Evolutionary conservation across 768 basidiomycete species (phyloP), one percentile per base, ranked within the genome.

Genomic region (Punctularia strigosozonata): DNA sequence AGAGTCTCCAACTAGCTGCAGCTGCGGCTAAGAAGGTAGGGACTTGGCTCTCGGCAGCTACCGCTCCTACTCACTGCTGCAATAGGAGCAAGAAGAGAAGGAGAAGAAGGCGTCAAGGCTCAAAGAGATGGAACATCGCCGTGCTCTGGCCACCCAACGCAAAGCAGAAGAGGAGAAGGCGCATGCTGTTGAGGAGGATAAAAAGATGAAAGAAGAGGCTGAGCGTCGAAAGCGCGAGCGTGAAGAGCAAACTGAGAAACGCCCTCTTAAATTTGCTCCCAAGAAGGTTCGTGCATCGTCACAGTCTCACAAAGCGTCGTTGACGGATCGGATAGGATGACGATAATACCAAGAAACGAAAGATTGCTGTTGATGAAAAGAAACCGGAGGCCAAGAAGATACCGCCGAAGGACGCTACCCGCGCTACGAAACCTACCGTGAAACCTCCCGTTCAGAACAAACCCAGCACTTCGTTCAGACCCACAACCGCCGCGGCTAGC

Each of bases 11-110:
- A 51, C 69, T 80, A 43, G 88, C 90, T 13, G 83, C 86, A 0
- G 73, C 72, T 14, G 85, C 77, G 2, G 88, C 87, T 3, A 92
- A 88, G 65, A 94, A 82, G 80, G 91, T 90, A 14, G n/a, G 64
- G 50, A 7, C 7, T 21, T 24, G 12, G 22, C 32, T 32, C 14
- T 26, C 38, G 37, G 41, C 47, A 30, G 1, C 35, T 4, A 39
- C 21, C 25, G 17, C 1, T 19, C 33, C 24, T 21, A 24, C 18
- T n/a, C 31, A 33, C 2, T 22, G 28, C 26, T 44, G 18, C 31
- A 37, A 19, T 50, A 95, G 92, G 87, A 92, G 68, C 85, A 92
- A 65, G 86, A 84, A 47, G 84, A 87, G 52, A 69, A 72, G 24
- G 88, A 87, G 46, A 87, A 81, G 60, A 88, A 85, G 57, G 73